phyloP scores from a whole-genome alignment of 73 alveolate species.

The Stentor coeruleus region DNA sequence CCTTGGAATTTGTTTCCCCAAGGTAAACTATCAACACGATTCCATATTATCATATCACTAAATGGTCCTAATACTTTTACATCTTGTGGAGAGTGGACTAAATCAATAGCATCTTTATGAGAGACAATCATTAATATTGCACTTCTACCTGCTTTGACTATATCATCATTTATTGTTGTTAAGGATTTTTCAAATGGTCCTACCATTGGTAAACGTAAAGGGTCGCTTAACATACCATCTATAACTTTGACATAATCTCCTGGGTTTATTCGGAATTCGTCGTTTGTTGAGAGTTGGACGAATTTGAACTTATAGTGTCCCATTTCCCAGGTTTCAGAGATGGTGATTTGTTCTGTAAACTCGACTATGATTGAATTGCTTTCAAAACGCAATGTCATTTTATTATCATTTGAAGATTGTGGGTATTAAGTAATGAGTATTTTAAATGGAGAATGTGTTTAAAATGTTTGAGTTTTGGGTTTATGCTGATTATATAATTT shows the following conservation, averaged over 20 bases:
- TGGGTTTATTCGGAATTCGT: constrained; percentile 3
- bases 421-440: too few relatives aligned
- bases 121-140: constrained; percentile 9
- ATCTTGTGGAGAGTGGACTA: neutral
- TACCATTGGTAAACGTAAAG: neutral
- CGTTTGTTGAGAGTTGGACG: neutral
- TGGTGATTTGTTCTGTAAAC: neutral
- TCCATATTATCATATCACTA: constrained; percentile 1
- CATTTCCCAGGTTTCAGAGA: neutral
- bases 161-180: neutral
- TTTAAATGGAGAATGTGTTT: too few relatives aligned
- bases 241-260: constrained; percentile 10
- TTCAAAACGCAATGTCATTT: neutral
- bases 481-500: too few relatives aligned
- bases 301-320: neutral
- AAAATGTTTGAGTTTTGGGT: too few relatives aligned
- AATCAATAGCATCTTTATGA: neutral
- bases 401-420: neutral
- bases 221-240: neutral
- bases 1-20: constrained; percentile 11
- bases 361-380: constrained; percentile 1
- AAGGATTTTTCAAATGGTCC: neutral
- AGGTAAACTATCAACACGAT: neutral
- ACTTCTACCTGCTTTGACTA: neutral
- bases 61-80: constrained; percentile 22